Base-by-base conservation (phyloP, 2,329 filamentous ascomycete genomes). In the Pseudocercospora fijiensis region DNA sequence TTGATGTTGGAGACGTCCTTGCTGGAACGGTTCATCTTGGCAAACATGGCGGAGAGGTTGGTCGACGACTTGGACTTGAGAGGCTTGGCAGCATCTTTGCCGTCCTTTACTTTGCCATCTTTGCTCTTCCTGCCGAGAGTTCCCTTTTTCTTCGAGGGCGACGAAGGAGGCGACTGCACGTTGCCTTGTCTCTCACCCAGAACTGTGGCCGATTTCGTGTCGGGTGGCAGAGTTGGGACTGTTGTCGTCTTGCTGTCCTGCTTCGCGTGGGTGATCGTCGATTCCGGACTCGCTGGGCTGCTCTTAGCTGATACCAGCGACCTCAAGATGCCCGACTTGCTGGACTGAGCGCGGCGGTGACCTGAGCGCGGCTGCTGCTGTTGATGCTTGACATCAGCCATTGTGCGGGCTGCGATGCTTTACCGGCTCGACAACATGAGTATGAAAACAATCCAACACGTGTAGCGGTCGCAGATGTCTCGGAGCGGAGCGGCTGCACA, bases 31-130 rank as follows among this genome's bases (percentile, higher is more conserved):
- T 89, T 92, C 64, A 88, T 86, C 62, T 89, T 88, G 62, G 87
- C 87, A 58, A 96, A 84, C 60, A 97, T 84, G 4, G 84, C 87
- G 0, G 87, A 86, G n/a, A 98, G 82, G 74, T 92, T 96, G 30
- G 90, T 90, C 3, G 90, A 85, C 0, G 93, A 96, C 77, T 94
- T 96, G 41, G 85, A 85, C 80, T 94, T 96, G 27, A 37, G 2
- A 33, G 52, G 52, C 76, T 86, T 87, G 3, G 69, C 61, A 13
- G 55, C 28, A 65, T 70, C 71, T 66, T 71, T 71, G 67, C 73
- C 71, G 22, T 78, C 77, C 7, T 78, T 76, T 20, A 76, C 73
- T 69, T 81, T 81, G 27, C 65, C 52, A 71, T 79, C 67, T 80
- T 78, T 62, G 30, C 47, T 76, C 72, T 43, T 60, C 53, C 52